Base-by-base conservation (phyloP, 2,329 filamentous ascomycete genomes). In the Diaporthe nobilis region DNA sequence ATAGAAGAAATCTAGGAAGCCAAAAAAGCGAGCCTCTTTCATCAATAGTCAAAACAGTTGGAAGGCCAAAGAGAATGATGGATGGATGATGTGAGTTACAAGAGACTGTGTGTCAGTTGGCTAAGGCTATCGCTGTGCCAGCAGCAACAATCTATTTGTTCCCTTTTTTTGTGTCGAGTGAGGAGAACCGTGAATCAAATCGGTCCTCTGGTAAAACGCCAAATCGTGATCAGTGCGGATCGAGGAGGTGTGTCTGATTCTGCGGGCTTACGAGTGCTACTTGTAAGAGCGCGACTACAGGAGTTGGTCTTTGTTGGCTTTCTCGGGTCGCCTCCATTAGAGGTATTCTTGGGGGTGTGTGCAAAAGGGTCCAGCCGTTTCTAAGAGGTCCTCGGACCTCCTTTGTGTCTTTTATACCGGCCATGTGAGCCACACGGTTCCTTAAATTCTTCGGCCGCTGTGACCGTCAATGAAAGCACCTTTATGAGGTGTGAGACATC, bases 31-130 rank as follows among this genome's bases (percentile, higher is more conserved):
- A 72, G 72, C 72, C 75, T 34, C 67, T 67, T 70, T 61, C 72
- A 76, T 25, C 31, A 73, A 39, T 34, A 57, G 60, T 76, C 72
- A 72, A 47, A 49, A 47, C 49, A 61, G 60, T 20, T 39, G 44
- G 72, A 68, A 67, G 68, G 25, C 51, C 63, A 76, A 67, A 74
- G 67, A 67, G 72, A 71, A 58, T 70, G 55, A 65, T 76, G 51
- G 55, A 63, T 76, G 58, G 37, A n/a, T 34, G 65, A 31, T 53
- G 71, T 37, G 47, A 70, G 60, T 68, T 71, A 75, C 74, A 68
- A 73, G 61, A 70, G 49, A 57, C 60, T 75, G 65, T 75, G 60
- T 55, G 42, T 67, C 68, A 58, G 58, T 60, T 72, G 72, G 68
- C 44, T 31, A 55, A 58, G 51, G 51, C 51, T 61, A 71, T 57